These are phyloP conservation scores for Trichoderma citrinoviride DNA, from an alignment of 2,329 filamentous ascomycete genomes.

Conservation along the genomic window DNA sequence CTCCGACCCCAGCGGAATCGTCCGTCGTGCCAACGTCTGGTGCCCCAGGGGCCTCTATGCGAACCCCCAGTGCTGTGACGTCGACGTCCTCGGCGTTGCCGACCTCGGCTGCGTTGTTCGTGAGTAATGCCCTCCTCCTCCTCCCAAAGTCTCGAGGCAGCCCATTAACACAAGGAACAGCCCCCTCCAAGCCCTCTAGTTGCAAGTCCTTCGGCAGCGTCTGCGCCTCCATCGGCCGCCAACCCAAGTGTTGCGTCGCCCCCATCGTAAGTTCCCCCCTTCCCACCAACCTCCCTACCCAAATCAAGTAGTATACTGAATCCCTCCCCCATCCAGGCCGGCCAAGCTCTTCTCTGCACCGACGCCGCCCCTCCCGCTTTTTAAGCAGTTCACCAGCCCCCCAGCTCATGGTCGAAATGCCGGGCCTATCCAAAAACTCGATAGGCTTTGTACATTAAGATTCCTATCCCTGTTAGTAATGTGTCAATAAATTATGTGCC, in stretches of 20 bases:
- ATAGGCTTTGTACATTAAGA: conserved; percentile 12
- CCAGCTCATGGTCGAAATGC: too few species aligned
- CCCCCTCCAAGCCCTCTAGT: neutral
- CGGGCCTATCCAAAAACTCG: neutral
- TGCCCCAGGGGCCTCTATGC: conserved; percentile 18
- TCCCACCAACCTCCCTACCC: neutral
- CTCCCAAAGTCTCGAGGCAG: too few species aligned
- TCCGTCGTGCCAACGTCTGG: neutral
- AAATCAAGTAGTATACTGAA: neutral
- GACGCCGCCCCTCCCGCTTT: neutral
- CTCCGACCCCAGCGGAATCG: neutral
- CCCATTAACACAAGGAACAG: neutral
- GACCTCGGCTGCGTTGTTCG: conserved; percentile 18
- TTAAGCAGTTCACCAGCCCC: neutral
- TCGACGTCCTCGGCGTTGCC: conserved; percentile 17
- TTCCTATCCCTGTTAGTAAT: neutral
- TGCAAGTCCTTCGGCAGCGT: conserved; percentile 7
- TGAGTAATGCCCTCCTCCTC: neutral
- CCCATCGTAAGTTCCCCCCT: conserved; percentile 5
- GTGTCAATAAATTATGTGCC: conserved; percentile 6
- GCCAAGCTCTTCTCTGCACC: conserved; percentile 20
- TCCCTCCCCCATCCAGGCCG: neutral
- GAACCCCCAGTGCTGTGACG: conserved; percentile 19
- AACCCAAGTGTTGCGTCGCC: conserved; percentile 19
- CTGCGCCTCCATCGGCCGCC: neutral